phyloP scores from a whole-genome alignment of 805 yeast species.

The Candida chauliodis region DNA sequence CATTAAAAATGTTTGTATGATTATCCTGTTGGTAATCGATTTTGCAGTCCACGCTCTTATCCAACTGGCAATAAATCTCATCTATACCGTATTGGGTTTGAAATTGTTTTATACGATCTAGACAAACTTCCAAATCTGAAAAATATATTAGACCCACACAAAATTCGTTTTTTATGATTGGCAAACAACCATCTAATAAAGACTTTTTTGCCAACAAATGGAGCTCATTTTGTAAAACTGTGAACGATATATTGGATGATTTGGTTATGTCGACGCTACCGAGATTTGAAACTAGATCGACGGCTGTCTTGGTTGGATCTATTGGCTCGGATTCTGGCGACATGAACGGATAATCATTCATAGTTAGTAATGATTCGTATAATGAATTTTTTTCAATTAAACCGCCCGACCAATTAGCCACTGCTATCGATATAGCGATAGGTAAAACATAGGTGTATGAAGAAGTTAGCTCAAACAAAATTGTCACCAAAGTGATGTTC shows the following conservation, averaged over 20 bases:
- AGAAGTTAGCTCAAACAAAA: conserved; percentile 53
- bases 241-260: conserved; percentile 30
- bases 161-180: conserved; percentile 34
- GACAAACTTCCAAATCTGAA: conserved; percentile 49
- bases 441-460: conserved; percentile 56
- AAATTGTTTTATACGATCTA: conserved; percentile 41
- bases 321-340: conserved; percentile 37
- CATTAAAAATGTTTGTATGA: conserved; percentile 22
- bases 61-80: conserved; percentile 27
- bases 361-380: conserved; percentile 45
- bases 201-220: conserved; percentile 35
- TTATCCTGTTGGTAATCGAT: conserved; percentile 20
- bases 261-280: conserved; percentile 33
- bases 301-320: conserved; percentile 25
- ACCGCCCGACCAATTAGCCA: conserved; percentile 55
- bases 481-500: conserved; percentile 51
- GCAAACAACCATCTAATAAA: conserved; percentile 51
- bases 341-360: conserved; percentile 53
- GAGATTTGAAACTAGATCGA: conserved; percentile 28
- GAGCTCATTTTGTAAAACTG: conserved; percentile 32
- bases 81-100: conserved; percentile 22
- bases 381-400: conserved; percentile 49
- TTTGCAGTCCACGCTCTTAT: no score
- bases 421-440: conserved; percentile 51
- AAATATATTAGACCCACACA: conserved; percentile 47